Conservation (phyloP, 2,329 filamentous ascomycete species). For the Dothiorella sarmentorum region DNA sequence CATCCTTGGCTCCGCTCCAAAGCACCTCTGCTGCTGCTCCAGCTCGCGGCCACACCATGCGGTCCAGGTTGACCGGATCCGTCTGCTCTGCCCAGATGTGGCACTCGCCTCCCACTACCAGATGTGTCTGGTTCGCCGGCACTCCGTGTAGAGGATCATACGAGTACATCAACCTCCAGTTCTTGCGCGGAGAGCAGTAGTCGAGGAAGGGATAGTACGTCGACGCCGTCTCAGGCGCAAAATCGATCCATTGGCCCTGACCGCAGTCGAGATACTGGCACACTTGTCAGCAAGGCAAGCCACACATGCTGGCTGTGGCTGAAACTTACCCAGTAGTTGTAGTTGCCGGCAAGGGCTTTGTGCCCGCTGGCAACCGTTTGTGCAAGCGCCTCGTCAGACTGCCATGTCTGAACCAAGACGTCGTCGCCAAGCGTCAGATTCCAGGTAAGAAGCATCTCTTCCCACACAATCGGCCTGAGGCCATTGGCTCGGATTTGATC, state of each 20-base stretch:
- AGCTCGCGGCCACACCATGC: constrained; percentile 73
- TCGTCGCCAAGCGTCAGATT: constrained; percentile 69
- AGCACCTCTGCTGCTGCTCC: constrained; percentile 73
- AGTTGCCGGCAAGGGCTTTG: constrained; percentile 71
- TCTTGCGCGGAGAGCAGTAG: constrained; percentile 78
- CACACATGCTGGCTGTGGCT: neutral
- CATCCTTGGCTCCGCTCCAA: constrained; percentile 71
- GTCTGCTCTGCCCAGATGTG: constrained; percentile 78
- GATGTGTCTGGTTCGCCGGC: constrained; percentile 53
- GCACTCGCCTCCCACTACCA: constrained; percentile 77
- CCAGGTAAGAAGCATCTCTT: constrained; percentile 79
- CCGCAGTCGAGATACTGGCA: constrained; percentile 77
- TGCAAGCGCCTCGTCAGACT: constrained; percentile 60
- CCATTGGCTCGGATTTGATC: constrained; percentile 60
- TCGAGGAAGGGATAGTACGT: constrained; percentile 61
- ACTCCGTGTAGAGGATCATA: constrained; percentile 71
- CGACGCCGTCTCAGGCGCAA: constrained; percentile 53
- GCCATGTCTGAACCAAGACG: constrained; percentile 77
- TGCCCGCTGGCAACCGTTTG: constrained; percentile 61
- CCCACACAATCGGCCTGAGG: constrained; percentile 77
- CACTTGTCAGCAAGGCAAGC: neutral
- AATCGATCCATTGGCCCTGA: constrained; percentile 74
- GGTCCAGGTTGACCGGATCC: constrained; percentile 71
- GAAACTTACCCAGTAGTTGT: constrained; percentile 67
- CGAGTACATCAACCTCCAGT: constrained; percentile 76